These are phyloP conservation scores for Saccharomyces cerevisiae DNA, from an alignment of 805 yeast species.

Conservation along the genomic window DNA sequence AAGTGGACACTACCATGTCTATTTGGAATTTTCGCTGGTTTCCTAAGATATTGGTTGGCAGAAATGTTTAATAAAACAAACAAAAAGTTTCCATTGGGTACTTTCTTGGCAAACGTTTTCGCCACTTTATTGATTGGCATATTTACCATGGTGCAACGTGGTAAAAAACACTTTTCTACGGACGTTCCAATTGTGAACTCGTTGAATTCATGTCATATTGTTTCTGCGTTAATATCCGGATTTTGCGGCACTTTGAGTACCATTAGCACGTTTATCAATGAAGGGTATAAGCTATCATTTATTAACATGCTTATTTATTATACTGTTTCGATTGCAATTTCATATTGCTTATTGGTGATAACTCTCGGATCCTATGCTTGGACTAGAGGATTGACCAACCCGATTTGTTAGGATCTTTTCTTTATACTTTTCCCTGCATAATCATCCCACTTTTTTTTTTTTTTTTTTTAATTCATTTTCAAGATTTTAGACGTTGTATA, in stretches of 20 bases:
- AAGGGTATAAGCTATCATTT: conserved; percentile 36
- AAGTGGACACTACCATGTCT: conserved; percentile 60
- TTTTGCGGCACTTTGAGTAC: conserved; percentile 68
- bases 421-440: too few relatives aligned
- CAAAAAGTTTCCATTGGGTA: conserved; percentile 47
- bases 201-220: conserved; percentile 40
- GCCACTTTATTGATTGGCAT: conserved; percentile 27
- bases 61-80: conserved; percentile 37
- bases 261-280: conserved; percentile 64
- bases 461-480: too few relatives aligned
- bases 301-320: conserved; percentile 44
- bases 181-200: conserved; percentile 27
- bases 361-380: conserved; percentile 67
- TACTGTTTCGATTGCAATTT: conserved; percentile 35
- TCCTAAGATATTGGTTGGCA: conserved; percentile 48
- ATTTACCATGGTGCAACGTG: conserved; percentile 31
- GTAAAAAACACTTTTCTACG: conserved; percentile 26
- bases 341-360: conserved; percentile 45
- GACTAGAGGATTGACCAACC: conserved; percentile 35
- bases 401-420: conserved; percentile 8
- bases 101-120: conserved; percentile 40
- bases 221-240: conserved; percentile 41
- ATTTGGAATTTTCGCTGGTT: conserved; percentile 67
- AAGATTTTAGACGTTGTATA: too few relatives aligned
- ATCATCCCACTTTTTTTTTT: too few relatives aligned